These are phyloP conservation scores for Cystobasidiopsis lactophilus DNA, from an alignment of 768 basidiomycete species.

Conservation along the genomic window DNA sequence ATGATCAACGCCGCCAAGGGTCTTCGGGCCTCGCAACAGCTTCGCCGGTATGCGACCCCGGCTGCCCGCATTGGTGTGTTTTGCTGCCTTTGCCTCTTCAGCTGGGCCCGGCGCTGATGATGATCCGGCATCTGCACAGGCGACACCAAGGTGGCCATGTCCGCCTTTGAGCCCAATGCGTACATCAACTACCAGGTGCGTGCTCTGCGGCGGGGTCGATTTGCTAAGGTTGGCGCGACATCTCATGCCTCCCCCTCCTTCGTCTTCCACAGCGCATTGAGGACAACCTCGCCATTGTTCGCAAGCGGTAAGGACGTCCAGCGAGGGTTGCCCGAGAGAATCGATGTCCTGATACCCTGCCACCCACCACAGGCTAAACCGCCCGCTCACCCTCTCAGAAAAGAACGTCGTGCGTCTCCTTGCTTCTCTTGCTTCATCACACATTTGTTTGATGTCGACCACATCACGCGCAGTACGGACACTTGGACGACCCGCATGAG, in stretches of 20 bases:
- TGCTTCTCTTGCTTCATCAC: not conserved
- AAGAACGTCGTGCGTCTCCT: slow-evolving; percentile 12
- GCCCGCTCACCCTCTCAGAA: slow-evolving; percentile 19
- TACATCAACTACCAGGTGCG: slow-evolving; percentile 43
- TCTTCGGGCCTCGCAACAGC: no score
- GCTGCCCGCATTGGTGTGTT: slow-evolving; percentile 3
- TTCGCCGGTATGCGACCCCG: slow-evolving; percentile 4
- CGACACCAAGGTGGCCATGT: slow-evolving; percentile 29
- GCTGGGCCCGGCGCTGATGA: no score
- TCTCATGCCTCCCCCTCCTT: no score
- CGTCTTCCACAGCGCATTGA: slow-evolving; percentile 6
- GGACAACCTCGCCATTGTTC: slow-evolving; percentile 45
- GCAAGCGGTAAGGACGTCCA: slow-evolving; percentile 25
- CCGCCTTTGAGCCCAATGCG: slow-evolving; percentile 23
- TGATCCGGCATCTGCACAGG: no score
- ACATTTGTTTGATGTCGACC: slow-evolving; percentile 71
- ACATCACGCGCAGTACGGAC: slow-evolving; percentile 77
- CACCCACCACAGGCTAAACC: slow-evolving; percentile 16
- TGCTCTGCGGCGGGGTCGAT: slow-evolving; percentile 13
- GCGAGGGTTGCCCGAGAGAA: not conserved
- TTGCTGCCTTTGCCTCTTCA: no score
- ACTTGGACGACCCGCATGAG: slow-evolving; percentile 78
- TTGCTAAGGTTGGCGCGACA: not conserved
- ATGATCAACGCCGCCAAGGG: no score
- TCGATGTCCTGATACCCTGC: not conserved